Base-by-base conservation (phyloP, 2,329 filamentous ascomycete genomes). In the Sporothrix luriei region DNA sequence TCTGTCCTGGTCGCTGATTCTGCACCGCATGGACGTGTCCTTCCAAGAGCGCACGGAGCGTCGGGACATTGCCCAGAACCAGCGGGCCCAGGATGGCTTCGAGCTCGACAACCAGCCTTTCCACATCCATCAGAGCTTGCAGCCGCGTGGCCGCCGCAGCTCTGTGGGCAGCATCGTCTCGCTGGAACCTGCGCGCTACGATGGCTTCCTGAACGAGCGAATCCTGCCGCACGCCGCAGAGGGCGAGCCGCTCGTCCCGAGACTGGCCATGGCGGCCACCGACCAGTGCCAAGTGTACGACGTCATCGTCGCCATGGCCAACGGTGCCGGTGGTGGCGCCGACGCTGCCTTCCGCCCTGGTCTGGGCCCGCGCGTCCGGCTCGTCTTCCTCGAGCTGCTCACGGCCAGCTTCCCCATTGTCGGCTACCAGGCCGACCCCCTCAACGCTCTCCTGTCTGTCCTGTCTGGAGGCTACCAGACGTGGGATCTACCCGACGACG, bases 1-100 rank as follows among this genome's bases (percentile, higher is more conserved):
- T 24, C 91, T 96, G 73, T 87, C 91, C 3, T 98, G 94, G 94
- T 88, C 90, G 4, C 82, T 94, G 62, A 86, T 97, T 33, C 82
- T 94, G 11, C 87, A 91, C 75, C 84, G 86, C 33, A 87, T 95
- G 80, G 87, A 88, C 73, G 80, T 87, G 54, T 86, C 86, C 14
- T 90, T 88, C 73, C 83, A 87, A 69, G 83, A 83, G 66, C 83
- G 89, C 59, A 87, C 86, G 51, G 88, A 91, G 76, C 84, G 84
- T 70, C 80, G 86, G 62, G 86, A 88, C 73, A 80, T 85, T 38
- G 78, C 86, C 19, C 81, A 88, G 67, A 86, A 88, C 72, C 84
- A 88, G 75, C 84, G 84, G 71, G 85, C 86, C 0, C 82, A 85
- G 57, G 85, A 87, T 71, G 84, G 83, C 4, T 88, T 88, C 72